These are phyloP conservation scores for Tricholoma saponaceum DNA, from an alignment of 768 basidiomycete genomes.

Conservation along the genomic window DNA sequence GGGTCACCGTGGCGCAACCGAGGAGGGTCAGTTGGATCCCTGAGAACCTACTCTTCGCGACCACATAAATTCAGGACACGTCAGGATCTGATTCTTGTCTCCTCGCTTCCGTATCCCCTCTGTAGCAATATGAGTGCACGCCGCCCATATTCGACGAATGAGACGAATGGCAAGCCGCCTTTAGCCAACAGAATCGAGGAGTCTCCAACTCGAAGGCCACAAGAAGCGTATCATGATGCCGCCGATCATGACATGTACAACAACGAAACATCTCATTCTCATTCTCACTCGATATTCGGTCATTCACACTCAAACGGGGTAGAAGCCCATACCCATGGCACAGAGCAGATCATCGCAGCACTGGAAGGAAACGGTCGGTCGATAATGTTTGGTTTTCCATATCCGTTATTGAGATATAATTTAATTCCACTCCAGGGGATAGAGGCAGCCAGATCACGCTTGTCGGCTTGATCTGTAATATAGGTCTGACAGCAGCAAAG, in stretches of 20 bases:
- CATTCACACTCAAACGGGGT: slow-evolving; percentile 66
- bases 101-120: slow-evolving; percentile 1
- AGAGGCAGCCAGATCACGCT: slow-evolving; percentile 82
- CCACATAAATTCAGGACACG: slow-evolving; percentile 1
- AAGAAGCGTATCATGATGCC: slow-evolving; percentile 10
- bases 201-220: slow-evolving; percentile 3
- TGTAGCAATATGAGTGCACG: slow-evolving; percentile 15
- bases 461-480: slow-evolving; percentile 78
- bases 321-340: slow-evolving; percentile 53
- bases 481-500: slow-evolving; percentile 78
- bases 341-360: slow-evolving; percentile 65
- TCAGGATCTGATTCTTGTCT: neutral
- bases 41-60: slow-evolving; percentile 9
- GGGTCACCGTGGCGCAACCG: slow-evolving; percentile 11
- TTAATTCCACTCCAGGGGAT: slow-evolving; percentile 48
- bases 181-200: slow-evolving; percentile 2
- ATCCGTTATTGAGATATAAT: neutral
- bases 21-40: slow-evolving; percentile 2
- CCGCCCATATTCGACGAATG: slow-evolving; percentile 24
- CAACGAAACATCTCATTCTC: slow-evolving; percentile 51
- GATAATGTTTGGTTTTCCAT: neutral
- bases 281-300: slow-evolving; percentile 54
- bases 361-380: slow-evolving; percentile 56
- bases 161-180: slow-evolving; percentile 1
- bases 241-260: slow-evolving; percentile 25